Evolutionary conservation across 164 flowering plant species (phyloP).

Genomic region (Nelumbo lutea): DNA sequence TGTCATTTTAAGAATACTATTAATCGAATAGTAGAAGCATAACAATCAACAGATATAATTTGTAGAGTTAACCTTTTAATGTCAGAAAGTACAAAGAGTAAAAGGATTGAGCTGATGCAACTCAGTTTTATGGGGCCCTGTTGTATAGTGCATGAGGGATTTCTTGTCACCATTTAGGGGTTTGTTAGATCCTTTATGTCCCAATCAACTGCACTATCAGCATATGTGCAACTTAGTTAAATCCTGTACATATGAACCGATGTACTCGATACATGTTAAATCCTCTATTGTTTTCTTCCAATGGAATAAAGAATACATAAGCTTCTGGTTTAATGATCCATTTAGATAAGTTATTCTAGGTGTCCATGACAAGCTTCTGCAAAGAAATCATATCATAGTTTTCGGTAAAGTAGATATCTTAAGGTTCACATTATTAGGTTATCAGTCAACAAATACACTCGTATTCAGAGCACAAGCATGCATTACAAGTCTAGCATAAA

Average conservation of each 20-base stretch:
- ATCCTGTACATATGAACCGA: not conserved
- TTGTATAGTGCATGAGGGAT: not conserved
- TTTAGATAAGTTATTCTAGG: not conserved
- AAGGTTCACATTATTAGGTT: not conserved
- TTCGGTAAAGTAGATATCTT: not conserved
- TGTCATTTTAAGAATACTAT: too few species aligned
- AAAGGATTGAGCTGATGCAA: not conserved
- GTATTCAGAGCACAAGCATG: not conserved
- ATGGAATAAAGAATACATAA: not conserved
- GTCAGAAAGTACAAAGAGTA: not conserved
- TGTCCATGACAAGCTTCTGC: not conserved
- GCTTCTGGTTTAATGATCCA: not conserved
- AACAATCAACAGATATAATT: not conserved
- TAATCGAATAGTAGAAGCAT: not conserved
- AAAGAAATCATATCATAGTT: not conserved
- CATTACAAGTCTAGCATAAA: not conserved
- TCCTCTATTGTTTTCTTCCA: not conserved
- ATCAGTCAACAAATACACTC: not conserved
- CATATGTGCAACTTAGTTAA: not conserved
- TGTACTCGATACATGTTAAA: not conserved
- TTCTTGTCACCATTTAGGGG: not conserved
- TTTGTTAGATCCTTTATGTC: not conserved
- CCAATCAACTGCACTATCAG: not conserved
- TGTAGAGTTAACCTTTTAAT: not conserved
- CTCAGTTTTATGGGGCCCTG: not conserved